Conservation (phyloP, 805 yeast species). For the Wickerhamiella azymoides region DNA sequence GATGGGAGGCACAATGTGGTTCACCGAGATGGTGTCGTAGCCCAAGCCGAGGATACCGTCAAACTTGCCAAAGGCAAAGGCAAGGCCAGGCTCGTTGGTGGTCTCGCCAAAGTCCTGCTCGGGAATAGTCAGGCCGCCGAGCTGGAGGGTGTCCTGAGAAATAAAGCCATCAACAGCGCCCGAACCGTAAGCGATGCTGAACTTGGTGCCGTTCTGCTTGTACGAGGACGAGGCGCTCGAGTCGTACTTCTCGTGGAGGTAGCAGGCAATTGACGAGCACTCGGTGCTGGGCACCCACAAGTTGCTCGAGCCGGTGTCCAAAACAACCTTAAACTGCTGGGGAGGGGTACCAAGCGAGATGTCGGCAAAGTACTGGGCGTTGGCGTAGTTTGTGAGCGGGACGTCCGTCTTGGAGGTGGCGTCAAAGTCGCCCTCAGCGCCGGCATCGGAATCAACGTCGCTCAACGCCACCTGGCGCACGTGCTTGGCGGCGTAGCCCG, state of each 20-base stretch:
- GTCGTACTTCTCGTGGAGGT: conserved; percentile 81
- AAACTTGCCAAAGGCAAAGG: conserved; percentile 96
- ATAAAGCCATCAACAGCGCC: conserved; percentile 88
- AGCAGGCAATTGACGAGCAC: conserved; percentile 91
- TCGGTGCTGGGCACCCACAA: conserved; percentile 89
- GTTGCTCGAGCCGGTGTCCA: conserved; percentile 95
- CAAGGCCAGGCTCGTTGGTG: conserved; percentile 92
- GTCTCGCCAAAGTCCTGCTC: conserved; percentile 95
- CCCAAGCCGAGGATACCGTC: conserved; percentile 96
- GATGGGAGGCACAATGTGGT: conserved; percentile 84
- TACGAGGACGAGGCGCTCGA: conserved; percentile 71
- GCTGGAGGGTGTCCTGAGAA: conserved; percentile 65
- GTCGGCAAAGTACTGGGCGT: conserved; percentile 93
- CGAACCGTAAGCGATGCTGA: conserved; percentile 80
- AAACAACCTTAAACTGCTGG: conserved; percentile 81
- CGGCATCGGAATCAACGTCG: background rate
- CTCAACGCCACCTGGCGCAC: conserved; percentile 9
- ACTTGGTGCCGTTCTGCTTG: conserved; percentile 73
- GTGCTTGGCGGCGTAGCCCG: conserved; percentile 12
- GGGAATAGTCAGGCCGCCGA: conserved; percentile 77
- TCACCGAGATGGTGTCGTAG: conserved; percentile 79
- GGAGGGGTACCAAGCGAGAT: conserved; percentile 86
- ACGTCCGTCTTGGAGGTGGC: conserved; percentile 35
- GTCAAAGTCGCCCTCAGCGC: conserved; percentile 1
- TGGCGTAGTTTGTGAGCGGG: conserved; percentile 84